Conservation (phyloP, 2,329 filamentous ascomycete species). For the Colletotrichum neosansevieriae region DNA sequence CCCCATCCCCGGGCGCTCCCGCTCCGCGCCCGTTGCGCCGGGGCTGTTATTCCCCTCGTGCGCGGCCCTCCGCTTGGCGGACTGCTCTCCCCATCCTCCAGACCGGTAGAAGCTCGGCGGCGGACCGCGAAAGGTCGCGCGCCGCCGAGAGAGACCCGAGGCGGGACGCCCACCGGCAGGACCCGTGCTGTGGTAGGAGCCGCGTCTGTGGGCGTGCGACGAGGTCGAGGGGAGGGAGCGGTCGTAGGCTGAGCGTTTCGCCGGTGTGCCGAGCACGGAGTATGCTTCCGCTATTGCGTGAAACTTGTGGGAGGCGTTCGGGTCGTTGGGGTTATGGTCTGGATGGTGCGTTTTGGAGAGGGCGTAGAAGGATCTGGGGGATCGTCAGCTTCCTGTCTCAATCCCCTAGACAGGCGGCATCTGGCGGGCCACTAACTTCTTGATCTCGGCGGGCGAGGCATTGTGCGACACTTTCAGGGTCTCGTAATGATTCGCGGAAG, state of each 20-base stretch:
- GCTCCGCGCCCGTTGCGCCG: constrained; percentile 24
- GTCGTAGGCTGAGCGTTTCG: constrained; percentile 86
- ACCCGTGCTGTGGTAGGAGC: constrained; percentile 67
- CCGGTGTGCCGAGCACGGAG: constrained; percentile 76
- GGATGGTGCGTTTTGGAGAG: constrained; percentile 95
- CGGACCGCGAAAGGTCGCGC: constrained; percentile 83
- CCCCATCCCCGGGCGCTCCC: constrained; percentile 64
- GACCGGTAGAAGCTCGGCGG: constrained; percentile 89
- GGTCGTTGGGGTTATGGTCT: constrained; percentile 86
- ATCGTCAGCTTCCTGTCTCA: background rate
- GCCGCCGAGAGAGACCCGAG: constrained; percentile 81
- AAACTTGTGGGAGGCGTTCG: constrained; percentile 79
- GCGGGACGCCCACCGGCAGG: constrained; percentile 82
- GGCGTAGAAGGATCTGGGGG: constrained; percentile 79
- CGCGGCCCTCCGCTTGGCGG: constrained; percentile 68
- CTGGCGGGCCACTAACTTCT: constrained; percentile 68
- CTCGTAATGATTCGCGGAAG: constrained; percentile 80
- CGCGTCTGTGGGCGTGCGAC: constrained; percentile 47
- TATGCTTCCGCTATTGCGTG: constrained; percentile 88
- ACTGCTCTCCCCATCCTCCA: constrained; percentile 80
- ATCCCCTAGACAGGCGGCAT: background rate
- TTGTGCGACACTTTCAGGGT: constrained; percentile 77
- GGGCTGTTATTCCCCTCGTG: constrained; percentile 57
- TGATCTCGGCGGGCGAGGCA: constrained; percentile 83
- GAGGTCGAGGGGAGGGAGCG: constrained; percentile 64